Conservation (phyloP, 305 asterid species). For the Solanum aculeatissimum region DNA sequence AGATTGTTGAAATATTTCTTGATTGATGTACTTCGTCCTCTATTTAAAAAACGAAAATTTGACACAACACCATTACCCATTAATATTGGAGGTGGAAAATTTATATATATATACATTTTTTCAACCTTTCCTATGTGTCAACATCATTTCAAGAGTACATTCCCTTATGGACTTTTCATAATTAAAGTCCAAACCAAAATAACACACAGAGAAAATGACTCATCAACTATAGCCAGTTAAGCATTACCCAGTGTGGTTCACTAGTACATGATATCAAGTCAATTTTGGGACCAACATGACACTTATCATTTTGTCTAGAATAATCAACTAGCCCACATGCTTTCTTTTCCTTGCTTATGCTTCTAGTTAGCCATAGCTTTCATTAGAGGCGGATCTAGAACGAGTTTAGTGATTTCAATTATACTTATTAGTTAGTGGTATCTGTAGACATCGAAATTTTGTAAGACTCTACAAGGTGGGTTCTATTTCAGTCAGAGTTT, state of each 20-base stretch:
- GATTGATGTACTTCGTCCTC: background rate
- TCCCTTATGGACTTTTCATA: background rate
- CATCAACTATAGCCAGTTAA: background rate
- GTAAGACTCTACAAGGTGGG: too few relatives aligned
- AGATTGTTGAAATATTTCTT: background rate
- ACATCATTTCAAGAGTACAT: constrained; percentile 1
- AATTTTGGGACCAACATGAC: constrained; percentile 3
- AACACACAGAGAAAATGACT: background rate
- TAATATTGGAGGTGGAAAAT: background rate
- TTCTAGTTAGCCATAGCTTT: constrained; percentile 2
- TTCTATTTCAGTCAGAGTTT: too few relatives aligned
- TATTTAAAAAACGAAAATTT: background rate
- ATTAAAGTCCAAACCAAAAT: background rate
- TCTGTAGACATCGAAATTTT: too few relatives aligned
- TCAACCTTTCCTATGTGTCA: background rate
- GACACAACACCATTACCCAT: background rate
- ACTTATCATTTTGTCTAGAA: constrained; percentile 30
- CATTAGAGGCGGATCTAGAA: background rate
- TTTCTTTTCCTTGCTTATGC: background rate
- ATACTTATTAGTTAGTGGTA: too few relatives aligned
- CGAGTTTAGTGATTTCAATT: background rate
- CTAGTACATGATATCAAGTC: background rate
- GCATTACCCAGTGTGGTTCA: background rate
- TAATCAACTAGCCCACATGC: constrained; percentile 10
- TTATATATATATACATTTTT: background rate